Evolutionary conservation across 2,329 filamentous ascomycete species (phyloP).

Genomic region (Delphinella strobiligena): DNA sequence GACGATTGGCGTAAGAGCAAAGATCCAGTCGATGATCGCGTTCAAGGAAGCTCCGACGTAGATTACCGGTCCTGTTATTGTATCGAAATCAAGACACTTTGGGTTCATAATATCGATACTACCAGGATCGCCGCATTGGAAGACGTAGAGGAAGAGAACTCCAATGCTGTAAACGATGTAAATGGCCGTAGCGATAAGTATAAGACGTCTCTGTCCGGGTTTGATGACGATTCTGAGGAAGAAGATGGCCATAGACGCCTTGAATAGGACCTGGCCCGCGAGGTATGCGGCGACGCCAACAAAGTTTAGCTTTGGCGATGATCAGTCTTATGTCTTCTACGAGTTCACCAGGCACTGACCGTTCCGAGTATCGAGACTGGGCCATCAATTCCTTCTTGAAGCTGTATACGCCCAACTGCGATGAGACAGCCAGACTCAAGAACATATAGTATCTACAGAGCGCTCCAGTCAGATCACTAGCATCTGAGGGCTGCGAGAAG

Average conservation of each 20-base stretch:
- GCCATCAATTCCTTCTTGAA: background rate
- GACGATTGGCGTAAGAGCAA: slow-evolving; percentile 27
- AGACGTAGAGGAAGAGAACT: slow-evolving; percentile 15
- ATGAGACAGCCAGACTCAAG: slow-evolving; percentile 2
- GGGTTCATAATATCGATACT: slow-evolving; percentile 4
- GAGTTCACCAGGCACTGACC: background rate
- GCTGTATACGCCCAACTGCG: slow-evolving; percentile 1
- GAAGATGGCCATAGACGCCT: slow-evolving; percentile 33
- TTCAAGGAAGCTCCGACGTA: slow-evolving; percentile 21
- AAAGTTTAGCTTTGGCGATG: background rate
- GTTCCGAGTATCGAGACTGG: background rate
- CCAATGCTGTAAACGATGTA: slow-evolving; percentile 8
- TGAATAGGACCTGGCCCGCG: slow-evolving; percentile 23
- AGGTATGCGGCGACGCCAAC: slow-evolving; percentile 1
- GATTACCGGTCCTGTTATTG: slow-evolving; percentile 11
- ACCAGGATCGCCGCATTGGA: slow-evolving; percentile 9
- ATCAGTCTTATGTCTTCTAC: background rate
- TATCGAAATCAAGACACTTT: slow-evolving; percentile 8
- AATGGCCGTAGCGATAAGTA: slow-evolving; percentile 15
- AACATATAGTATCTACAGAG: slow-evolving; percentile 2
- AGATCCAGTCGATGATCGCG: slow-evolving; percentile 23
- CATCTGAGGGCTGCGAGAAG: background rate
- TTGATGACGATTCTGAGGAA: slow-evolving; percentile 30
- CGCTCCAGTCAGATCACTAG: background rate
- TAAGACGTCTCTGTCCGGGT: slow-evolving; percentile 23